Base-by-base conservation (phyloP, 257 asterid genomes). In the Forsythia suspensa region DNA sequence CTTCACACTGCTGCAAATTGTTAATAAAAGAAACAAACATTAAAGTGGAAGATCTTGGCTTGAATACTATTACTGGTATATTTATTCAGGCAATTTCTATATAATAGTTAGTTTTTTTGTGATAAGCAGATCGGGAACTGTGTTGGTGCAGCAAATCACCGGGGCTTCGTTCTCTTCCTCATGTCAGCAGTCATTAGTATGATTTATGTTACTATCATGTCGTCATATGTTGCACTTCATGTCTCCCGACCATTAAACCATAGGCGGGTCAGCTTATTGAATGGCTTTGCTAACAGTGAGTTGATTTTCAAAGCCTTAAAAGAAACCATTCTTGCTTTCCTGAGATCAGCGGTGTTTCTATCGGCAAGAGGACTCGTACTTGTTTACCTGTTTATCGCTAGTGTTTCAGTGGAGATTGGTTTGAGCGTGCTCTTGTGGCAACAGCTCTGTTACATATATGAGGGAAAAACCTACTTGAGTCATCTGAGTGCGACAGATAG, bases 121-220 rank as follows among this genome's bases (percentile, higher is more conserved):
- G 37, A 5, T 9, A 39, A 82, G 91, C 99, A 95, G 99, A 93
- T 93, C 74, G 99, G 99, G 61, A 95, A 93, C 81, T 95, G 97
- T 81, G 97, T 95, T 29, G 99, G 99, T 71, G 87, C 97, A 48
- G 92, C 87, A 80, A 93, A 95, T 82, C 99, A 93, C 82, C 90
- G 92, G 39, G 70, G 72, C 71, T 95, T 95, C 86, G 79, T 95
- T 81, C 52, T 91, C 78, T 95, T 95, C 84, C 98, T 95, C 75
- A 83, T 93, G 55, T 91, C 96, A 75, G 89, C 97, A 21, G 90
- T 89, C 76, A 80, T 80, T 65, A 89, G 98, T 76, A 91, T 87
- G 38, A 24, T 83, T 20, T 93, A 90, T 77, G 88, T 85, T 38
- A 82, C 91, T 48, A 57, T 88, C 41, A 76, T 90, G 87, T 84